Percentiles rank a stretch among this genome's conserved stretches.
Conservation (phyloP, 768 basidiomycete genomes). For the Cystofilobasidium bisporidii region DNA sequence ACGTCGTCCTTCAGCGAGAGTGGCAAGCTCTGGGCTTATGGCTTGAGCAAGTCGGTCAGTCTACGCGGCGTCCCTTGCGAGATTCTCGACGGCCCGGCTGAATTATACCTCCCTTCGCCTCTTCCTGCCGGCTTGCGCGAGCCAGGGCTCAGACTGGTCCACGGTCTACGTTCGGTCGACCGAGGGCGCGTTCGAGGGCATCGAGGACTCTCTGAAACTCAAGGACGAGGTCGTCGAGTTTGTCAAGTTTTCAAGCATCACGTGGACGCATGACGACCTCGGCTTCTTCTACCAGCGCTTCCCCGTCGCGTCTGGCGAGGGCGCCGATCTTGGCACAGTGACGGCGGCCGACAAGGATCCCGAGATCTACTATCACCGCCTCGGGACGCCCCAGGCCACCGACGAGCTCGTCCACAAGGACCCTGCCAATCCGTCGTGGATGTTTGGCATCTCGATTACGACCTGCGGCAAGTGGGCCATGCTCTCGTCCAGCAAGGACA, state of each 20-base stretch:
- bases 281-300: constrained; percentile 67
- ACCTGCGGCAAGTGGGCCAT: constrained; percentile 56
- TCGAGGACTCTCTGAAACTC: constrained; percentile 15
- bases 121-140: no score
- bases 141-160: constrained; percentile 35
- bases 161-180: constrained; percentile 31
- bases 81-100: no score
- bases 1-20: constrained; percentile 52
- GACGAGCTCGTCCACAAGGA: constrained; percentile 62
- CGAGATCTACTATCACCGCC: constrained; percentile 62
- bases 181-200: constrained; percentile 13
- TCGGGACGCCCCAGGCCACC: constrained; percentile 40
- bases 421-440: constrained; percentile 54
- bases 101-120: no score
- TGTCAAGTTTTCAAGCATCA: constrained; percentile 13
- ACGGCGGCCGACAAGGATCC: constrained; percentile 52
- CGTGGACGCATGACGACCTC: background rate
- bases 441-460: constrained; percentile 44
- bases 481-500: constrained; percentile 52
- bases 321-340: background rate
- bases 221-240: constrained; percentile 10
- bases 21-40: constrained; percentile 67
- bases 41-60: constrained; percentile 55
- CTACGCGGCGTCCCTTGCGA: no score
- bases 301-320: constrained; percentile 7